phyloP scores from a whole-genome alignment of 192 early-diverging fungal genomes.

The Phycomyces blakesleeanus region DNA sequence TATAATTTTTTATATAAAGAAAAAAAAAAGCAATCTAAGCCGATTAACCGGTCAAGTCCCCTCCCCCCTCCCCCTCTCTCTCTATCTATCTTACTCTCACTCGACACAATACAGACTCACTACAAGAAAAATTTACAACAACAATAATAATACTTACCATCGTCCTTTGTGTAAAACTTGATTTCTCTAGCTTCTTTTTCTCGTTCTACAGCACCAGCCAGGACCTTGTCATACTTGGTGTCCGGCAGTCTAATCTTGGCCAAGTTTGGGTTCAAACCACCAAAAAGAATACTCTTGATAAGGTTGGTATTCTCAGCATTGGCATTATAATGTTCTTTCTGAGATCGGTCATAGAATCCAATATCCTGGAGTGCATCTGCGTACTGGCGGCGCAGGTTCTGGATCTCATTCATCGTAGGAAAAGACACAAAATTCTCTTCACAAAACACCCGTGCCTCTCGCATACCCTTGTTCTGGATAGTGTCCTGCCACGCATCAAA shows the following conservation, averaged over 20 bases:
- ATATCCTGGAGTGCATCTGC: slow-evolving; percentile 54
- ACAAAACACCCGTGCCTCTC: slow-evolving; percentile 20
- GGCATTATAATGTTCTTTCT: slow-evolving; percentile 45
- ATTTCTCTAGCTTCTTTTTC: slow-evolving; percentile 73
- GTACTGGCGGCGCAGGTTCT: slow-evolving; percentile 54
- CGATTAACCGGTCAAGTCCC: too few species aligned
- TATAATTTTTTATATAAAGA: background rate
- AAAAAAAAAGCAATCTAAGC: too few species aligned
- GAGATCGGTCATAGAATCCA: slow-evolving; percentile 47
- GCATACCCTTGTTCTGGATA: slow-evolving; percentile 30
- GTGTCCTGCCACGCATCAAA: slow-evolving; percentile 43
- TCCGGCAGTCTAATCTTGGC: slow-evolving; percentile 68
- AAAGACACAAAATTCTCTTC: slow-evolving; percentile 62
- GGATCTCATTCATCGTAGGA: slow-evolving; percentile 59
- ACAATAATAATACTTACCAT: slow-evolving; percentile 32
- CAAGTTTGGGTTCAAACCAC: slow-evolving; percentile 84
- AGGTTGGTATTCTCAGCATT: slow-evolving; percentile 58
- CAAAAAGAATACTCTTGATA: slow-evolving; percentile 71
- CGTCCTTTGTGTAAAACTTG: slow-evolving; percentile 62
- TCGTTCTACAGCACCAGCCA: slow-evolving; percentile 66
- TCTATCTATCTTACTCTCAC: too few species aligned
- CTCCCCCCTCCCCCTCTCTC: too few species aligned
- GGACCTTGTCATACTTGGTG: slow-evolving; percentile 67
- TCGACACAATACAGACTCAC: too few species aligned
- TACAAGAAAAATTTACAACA: too few species aligned